These are phyloP conservation scores for Fusarium sambucinum DNA, from an alignment of 2,329 filamentous ascomycete genomes.

Conservation along the genomic window DNA sequence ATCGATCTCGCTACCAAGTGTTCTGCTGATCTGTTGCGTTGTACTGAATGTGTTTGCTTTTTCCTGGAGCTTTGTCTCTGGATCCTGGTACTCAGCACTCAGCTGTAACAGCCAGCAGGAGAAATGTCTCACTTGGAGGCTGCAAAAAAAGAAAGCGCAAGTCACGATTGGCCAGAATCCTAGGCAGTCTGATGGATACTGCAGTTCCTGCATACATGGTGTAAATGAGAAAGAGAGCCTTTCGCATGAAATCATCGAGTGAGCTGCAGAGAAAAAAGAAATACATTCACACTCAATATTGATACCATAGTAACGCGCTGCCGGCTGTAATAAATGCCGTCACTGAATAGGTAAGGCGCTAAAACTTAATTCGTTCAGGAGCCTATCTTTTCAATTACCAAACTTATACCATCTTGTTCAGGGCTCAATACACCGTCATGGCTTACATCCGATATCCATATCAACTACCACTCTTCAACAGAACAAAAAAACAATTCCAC, in stretches of 20 bases:
- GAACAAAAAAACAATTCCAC: not conserved
- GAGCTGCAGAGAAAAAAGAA: conserved; percentile 5
- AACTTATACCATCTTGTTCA: not conserved
- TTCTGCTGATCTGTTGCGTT: not conserved
- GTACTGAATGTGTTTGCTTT: conserved; percentile 8
- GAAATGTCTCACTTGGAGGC: not conserved
- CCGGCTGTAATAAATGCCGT: not conserved
- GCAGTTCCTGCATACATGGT: not conserved
- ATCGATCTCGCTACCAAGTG: conserved; percentile 5
- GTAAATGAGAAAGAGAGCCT: not conserved
- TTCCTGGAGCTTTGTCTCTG: not conserved
- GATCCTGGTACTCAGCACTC: conserved; percentile 5
- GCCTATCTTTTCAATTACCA: not conserved
- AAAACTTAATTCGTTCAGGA: not conserved
- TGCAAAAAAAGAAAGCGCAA: not conserved
- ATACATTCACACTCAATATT: not conserved
- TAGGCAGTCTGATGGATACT: not conserved
- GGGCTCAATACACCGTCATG: conserved; percentile 1
- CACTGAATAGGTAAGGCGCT: not conserved
- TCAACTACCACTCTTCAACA: not conserved
- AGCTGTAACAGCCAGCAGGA: conserved; percentile 1
- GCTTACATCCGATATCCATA: not conserved
- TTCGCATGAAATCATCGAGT: not conserved
- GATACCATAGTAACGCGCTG: not conserved
- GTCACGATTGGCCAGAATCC: not conserved